These are phyloP conservation scores for Cucumis melo DNA, from an alignment of 306 rosid species.

Conservation along the genomic window DNA sequence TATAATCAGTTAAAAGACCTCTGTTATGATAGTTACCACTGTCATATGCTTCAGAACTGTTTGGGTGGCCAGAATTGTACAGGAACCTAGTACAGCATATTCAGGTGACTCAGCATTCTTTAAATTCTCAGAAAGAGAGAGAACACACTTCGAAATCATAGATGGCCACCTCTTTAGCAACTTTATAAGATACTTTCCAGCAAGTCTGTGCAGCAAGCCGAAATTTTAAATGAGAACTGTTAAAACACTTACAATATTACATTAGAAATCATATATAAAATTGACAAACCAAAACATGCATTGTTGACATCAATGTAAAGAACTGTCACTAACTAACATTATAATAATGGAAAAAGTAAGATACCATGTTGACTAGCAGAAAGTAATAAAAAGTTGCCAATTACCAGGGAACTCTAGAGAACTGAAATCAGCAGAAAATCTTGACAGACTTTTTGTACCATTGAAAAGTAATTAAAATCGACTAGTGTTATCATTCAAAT, in stretches of 20 bases:
- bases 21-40: constrained; percentile 34
- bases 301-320: neutral
- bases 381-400: neutral
- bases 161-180: constrained; percentile 94
- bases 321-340: neutral
- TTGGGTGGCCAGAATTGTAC: constrained; percentile 83
- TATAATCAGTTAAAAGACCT: constrained; percentile 12
- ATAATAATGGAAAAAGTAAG: neutral
- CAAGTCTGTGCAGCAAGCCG: constrained; percentile 47
- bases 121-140: constrained; percentile 56
- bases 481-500: neutral
- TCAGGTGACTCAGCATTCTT: constrained; percentile 54
- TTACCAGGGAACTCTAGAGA: neutral
- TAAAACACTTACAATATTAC: neutral
- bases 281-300: constrained; percentile 6
- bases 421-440: neutral
- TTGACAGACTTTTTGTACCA: neutral
- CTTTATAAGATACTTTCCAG: constrained; percentile 82
- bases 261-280: neutral
- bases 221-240: constrained; percentile 16
- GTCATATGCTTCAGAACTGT: constrained; percentile 91
- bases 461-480: neutral
- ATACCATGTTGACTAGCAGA: neutral
- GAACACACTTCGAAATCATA: constrained; percentile 82
- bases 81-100: constrained; percentile 82